Evolutionary conservation across 2,329 filamentous ascomycete species (phyloP), one percentile per base, ranked within the genome.

Genomic region (Fusarium coicis): DNA sequence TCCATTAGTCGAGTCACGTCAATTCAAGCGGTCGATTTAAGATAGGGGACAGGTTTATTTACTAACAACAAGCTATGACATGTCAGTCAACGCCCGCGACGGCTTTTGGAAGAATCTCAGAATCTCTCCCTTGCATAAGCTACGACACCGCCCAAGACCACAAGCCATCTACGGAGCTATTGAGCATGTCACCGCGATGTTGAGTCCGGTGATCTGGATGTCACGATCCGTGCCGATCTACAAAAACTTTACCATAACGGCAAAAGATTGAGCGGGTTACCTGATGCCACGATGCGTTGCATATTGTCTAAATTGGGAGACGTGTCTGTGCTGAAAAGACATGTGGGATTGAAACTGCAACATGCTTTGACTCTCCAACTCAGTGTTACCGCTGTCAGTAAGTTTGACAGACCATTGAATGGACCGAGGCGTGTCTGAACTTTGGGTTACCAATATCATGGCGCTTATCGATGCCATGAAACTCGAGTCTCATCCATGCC

Each of bases 51-150:
- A 61, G 67, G 68, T 68, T 66, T 68, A 34, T 52, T 52, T 42
- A 66, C 50, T 39, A 72, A 43, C 47, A 46, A 47, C 57, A 62
- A 40, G 54, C 68, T 66, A 72, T 49, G 54, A 56, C 71, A 72
- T 66, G 26, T 72, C 39, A 42, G 57, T 66, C 43, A 50, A 60
- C 60, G 49, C 53, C 37, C 64, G 44, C 46, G 46, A 50, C 46
- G 46, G 46, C 69, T 63, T 52, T 60, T 55, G 55, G 42, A 64
- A 65, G 52, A 46, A 58, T 57, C 26, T 55, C 55, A 32, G 37
- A 23, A 47, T n/a, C 19, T n/a, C 58, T 65, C 72, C 72, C 72
- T 74, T 74, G 72, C 72, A 74, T 74, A 12, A 54, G 39, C 46
- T 53, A 63, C 58, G 53, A 69, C 58, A 59, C 63, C 57, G 26